Evolutionary conservation across 371 early-diverging fungal species (phyloP), one percentile per base, ranked within the genome.

Genomic region (Rhizopus stolonifer): DNA sequence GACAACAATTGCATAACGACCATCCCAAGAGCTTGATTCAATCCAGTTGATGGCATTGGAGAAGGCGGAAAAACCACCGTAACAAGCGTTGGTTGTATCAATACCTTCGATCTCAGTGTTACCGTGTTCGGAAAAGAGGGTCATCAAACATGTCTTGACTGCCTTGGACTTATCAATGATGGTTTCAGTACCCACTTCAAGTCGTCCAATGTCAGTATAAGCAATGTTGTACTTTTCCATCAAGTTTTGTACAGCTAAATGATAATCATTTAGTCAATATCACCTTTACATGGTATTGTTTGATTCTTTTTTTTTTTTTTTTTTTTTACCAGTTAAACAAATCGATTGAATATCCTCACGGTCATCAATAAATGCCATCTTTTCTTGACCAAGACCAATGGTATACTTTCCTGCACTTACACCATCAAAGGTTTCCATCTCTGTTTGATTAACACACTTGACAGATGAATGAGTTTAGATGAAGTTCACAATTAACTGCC

Each of bases 181-280:
- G 47, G 97, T 95, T 76, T 99, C 99, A 38, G 99, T 97, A 49
- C 99, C 99, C 43, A 99, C 96, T 66, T 99, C 99, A 31, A 99
- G 80, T 36, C 91, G 87, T 38, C 98, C 98, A 72, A 99, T 90
- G 65, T 89, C 84, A 43, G 70, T 84, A 73, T 84, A 87, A 40
- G 83, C 65, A 49, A 97, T 85, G 52, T 87, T 85, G 82, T 95
- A 90, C 84, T 91, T 95, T 58, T 92, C 91, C 78, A 96, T 82
- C 54, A 97, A 82, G 69, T 79, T 85, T 65, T 91, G 83, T 29
- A 98, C 96, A 49, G 84, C 99, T 88, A 71, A 29, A 52, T n/a
- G n/a, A n/a, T n/a, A n/a, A n/a, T n/a, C n/a, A n/a, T n/a, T n/a
- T n/a, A n/a, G n/a, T n/a, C n/a, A n/a, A n/a, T n/a, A n/a, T n/a